phyloP scores from a whole-genome alignment of 148 eudicot genomes.

The Tetragonia tetragonoides region DNA sequence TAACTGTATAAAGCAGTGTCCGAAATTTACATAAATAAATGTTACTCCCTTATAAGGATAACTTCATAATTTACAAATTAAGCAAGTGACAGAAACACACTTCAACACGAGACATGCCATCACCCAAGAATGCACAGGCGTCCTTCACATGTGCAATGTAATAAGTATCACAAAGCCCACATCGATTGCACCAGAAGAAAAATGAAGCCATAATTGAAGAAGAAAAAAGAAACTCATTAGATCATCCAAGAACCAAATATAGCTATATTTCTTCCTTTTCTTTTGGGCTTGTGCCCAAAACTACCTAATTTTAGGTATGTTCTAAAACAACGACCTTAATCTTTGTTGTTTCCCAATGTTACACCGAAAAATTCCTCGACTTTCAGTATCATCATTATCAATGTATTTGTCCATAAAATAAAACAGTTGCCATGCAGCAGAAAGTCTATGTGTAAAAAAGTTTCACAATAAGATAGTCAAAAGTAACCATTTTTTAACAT shows the following conservation, averaged over 20 bases:
- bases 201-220: background rate
- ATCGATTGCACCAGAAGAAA: slow-evolving; percentile 45
- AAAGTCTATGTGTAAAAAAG: too few species aligned
- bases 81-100: slow-evolving; percentile 33
- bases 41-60: background rate
- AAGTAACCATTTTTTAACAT: too few species aligned
- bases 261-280: background rate
- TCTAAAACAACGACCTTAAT: background rate
- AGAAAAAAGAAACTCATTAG: too few species aligned
- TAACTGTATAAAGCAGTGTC: background rate
- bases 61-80: background rate
- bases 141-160: slow-evolving; percentile 95
- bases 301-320: background rate
- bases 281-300: background rate
- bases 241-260: background rate
- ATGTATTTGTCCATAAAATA: too few species aligned
- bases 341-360: too few species aligned
- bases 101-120: slow-evolving; percentile 96
- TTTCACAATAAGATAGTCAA: too few species aligned
- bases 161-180: slow-evolving; percentile 91
- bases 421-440: too few species aligned
- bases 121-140: slow-evolving; percentile 95
- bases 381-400: too few species aligned
- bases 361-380: too few species aligned
- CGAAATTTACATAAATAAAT: background rate